Evolutionary conservation across 2,329 filamentous ascomycete species (phyloP).

Genomic region (Neopestalotiopsis rosae): DNA sequence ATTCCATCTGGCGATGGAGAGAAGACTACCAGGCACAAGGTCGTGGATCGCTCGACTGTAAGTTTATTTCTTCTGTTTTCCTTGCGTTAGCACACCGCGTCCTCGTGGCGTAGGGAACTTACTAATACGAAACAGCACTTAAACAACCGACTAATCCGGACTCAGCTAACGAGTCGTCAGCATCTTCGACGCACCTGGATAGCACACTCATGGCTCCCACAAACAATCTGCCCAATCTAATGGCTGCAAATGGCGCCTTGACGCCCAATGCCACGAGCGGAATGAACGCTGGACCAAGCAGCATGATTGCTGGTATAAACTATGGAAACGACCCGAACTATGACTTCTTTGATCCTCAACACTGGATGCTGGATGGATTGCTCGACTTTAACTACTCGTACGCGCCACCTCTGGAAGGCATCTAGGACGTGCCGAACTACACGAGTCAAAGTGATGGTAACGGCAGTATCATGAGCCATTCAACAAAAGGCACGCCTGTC

Average conservation of each 20-base stretch:
- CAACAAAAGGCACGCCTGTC: neutral
- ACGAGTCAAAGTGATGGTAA: neutral
- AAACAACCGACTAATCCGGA: slow-evolving; percentile 89
- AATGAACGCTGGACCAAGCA: slow-evolving; percentile 49
- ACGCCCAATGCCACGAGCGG: slow-evolving; percentile 55
- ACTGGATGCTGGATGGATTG: slow-evolving; percentile 90
- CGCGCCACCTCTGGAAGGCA: slow-evolving; percentile 58
- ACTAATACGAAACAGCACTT: slow-evolving; percentile 61
- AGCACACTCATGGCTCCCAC: slow-evolving; percentile 60
- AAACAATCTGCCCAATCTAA: slow-evolving; percentile 52
- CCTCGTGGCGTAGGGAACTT: slow-evolving; percentile 33
- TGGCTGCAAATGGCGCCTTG: slow-evolving; percentile 56
- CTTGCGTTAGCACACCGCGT: slow-evolving; percentile 22
- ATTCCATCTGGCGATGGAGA: slow-evolving; percentile 86
- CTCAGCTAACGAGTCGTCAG: slow-evolving; percentile 74
- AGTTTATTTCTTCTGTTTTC: slow-evolving; percentile 36
- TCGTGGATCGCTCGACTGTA: slow-evolving; percentile 74
- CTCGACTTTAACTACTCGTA: slow-evolving; percentile 77
- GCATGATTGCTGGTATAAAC: slow-evolving; percentile 56
- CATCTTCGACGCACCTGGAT: slow-evolving; percentile 69
- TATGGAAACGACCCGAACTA: slow-evolving; percentile 70
- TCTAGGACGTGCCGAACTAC: slow-evolving; percentile 36
- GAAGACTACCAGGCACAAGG: slow-evolving; percentile 78
- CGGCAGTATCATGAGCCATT: neutral
- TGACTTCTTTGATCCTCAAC: slow-evolving; percentile 89